Conservation (phyloP, 306 rosid genomes). For the Rosa multiflora region DNA sequence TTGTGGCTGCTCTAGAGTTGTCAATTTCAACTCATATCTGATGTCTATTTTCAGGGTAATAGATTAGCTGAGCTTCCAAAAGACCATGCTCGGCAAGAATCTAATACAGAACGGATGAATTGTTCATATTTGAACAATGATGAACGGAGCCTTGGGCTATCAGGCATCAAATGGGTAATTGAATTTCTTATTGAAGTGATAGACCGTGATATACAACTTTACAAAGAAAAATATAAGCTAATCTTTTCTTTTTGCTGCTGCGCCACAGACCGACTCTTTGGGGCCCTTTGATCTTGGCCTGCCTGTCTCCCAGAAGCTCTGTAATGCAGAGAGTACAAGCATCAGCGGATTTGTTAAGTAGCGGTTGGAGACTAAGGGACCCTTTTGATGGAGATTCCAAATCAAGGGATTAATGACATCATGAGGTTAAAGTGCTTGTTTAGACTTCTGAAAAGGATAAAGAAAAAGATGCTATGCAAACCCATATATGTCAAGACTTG, state of each 20-base stretch:
- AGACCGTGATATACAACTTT: constrained; percentile 5
- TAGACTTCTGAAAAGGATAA: neutral
- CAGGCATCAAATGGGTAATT: constrained; percentile 83
- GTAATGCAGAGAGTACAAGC: constrained; percentile 45
- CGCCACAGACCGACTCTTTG: constrained; percentile 61
- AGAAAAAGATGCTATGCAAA: neutral
- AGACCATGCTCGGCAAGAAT: constrained; percentile 41
- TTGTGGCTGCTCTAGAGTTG: neutral
- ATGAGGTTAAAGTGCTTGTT: neutral
- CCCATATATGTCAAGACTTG: neutral
- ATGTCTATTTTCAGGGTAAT: constrained; percentile 40
- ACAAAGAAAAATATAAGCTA: constrained; percentile 6
- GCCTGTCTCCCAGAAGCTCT: constrained; percentile 47
- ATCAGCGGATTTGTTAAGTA: constrained; percentile 49
- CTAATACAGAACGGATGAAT: constrained; percentile 37
- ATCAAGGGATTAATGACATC: neutral
- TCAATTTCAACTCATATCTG: neutral
- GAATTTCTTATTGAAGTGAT: constrained; percentile 5
- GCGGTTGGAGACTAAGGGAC: constrained; percentile 25
- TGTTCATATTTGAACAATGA: constrained; percentile 47
- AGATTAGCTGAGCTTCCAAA: constrained; percentile 37
- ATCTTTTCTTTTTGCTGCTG: constrained; percentile 21
- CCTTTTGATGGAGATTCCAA: neutral
- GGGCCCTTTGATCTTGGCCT: constrained; percentile 88
- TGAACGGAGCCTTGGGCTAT: constrained; percentile 83